Percentiles rank a stretch among this genome's conserved stretches.
phyloP scores from a whole-genome alignment of 2,329 filamentous ascomycete genomes.

The Ambrosiella xylebori region DNA sequence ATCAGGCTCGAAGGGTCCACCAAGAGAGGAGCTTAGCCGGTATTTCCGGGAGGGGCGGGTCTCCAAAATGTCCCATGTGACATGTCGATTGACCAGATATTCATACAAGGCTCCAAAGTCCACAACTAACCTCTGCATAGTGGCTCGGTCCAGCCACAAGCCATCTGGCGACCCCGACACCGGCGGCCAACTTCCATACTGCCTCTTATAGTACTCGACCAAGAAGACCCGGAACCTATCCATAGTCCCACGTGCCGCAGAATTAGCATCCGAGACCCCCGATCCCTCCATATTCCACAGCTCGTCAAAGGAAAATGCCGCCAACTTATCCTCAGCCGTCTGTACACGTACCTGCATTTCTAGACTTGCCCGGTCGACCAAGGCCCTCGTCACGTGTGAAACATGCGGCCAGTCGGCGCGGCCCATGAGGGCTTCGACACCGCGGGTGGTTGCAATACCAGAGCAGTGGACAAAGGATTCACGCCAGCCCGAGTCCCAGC shows the following conservation, averaged over 20 bases:
- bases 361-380: slow-evolving; percentile 43
- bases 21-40: slow-evolving; percentile 37
- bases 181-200: slow-evolving; percentile 47
- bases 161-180: slow-evolving; percentile 21
- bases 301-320: slow-evolving; percentile 40
- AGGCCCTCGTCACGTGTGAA: slow-evolving; percentile 42
- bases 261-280: slow-evolving; percentile 15
- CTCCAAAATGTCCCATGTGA: slow-evolving; percentile 47
- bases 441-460: slow-evolving; percentile 32
- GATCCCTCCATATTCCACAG: slow-evolving; percentile 35
- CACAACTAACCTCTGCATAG: slow-evolving; percentile 39
- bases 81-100: slow-evolving; percentile 50
- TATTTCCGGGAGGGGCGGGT: slow-evolving; percentile 45
- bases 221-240: slow-evolving; percentile 46
- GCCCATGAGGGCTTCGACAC: slow-evolving; percentile 28
- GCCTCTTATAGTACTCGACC: slow-evolving; percentile 34
- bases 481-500: slow-evolving; percentile 49
- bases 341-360: slow-evolving; percentile 46
- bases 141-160: slow-evolving; percentile 42
- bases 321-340: slow-evolving; percentile 43
- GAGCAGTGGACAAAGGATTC: slow-evolving; percentile 51
- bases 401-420: slow-evolving; percentile 40
- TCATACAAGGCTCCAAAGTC: slow-evolving; percentile 56
- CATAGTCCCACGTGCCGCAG: slow-evolving; percentile 29
- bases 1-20: slow-evolving; percentile 33